A percentile compares a stretch with the other conserved stretches of the same genome.
phyloP scores from a whole-genome alignment of 345 rosid genomes.

The Trapa bicornis region DNA sequence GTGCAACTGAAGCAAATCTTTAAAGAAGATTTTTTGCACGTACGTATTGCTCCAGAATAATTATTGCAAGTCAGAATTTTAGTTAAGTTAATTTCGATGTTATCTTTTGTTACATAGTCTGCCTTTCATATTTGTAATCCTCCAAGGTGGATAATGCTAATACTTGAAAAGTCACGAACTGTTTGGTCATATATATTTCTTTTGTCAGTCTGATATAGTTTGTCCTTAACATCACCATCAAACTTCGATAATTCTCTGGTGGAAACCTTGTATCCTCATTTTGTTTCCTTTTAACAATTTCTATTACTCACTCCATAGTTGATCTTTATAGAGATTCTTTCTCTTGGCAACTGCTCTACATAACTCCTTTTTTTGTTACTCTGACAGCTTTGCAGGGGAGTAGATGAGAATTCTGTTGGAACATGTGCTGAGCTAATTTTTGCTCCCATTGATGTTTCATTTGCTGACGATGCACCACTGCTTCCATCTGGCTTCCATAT shows the following conservation, averaged over 20 bases:
- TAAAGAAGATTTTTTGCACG: neutral
- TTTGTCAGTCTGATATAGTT: neutral
- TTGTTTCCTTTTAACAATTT: no score
- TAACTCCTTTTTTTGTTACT: slow-evolving; percentile 2
- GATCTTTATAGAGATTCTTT: no score
- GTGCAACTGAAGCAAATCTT: neutral
- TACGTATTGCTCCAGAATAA: neutral
- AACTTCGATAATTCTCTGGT: no score
- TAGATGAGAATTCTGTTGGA: slow-evolving; percentile 91
- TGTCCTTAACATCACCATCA: no score
- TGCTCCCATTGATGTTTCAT: slow-evolving; percentile 94
- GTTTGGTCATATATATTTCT: neutral
- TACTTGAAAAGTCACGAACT: neutral
- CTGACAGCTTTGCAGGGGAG: slow-evolving; percentile 85
- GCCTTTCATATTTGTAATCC: neutral
- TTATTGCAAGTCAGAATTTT: neutral
- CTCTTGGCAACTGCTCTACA: neutral
- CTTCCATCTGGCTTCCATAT: slow-evolving; percentile 97
- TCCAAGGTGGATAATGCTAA: neutral
- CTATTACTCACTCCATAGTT: no score
- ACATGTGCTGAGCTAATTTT: slow-evolving; percentile 95
- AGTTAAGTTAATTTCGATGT: neutral
- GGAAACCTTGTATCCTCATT: no score
- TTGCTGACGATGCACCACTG: slow-evolving; percentile 98
- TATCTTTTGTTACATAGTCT: neutral